Base-by-base conservation (phyloP, 352 stramenopile species). In the Globisporangium spinosum region DNA sequence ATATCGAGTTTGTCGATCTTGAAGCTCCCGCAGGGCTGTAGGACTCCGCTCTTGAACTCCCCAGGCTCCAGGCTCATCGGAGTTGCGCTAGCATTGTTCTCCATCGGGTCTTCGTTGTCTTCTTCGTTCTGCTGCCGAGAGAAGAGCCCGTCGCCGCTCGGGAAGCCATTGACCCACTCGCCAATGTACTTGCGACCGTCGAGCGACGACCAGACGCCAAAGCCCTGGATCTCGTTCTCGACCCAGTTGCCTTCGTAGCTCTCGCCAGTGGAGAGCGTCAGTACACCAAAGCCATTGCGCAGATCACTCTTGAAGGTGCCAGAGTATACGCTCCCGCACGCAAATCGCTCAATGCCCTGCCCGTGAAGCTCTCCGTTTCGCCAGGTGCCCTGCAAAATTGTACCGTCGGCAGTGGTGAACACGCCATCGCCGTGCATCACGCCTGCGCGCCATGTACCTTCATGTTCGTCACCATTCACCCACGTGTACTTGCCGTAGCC, bases 401-500 rank as follows among this genome's bases (percentile, higher is more conserved):
- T 76, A 0, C 79, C 77, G 0, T 62, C 70, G 3, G 67, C 38
- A 17, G 70, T 72, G 13, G 67, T 75, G 61, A 87, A 90, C 32
- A 90, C 56, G 3, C 85, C 87, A 49, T 77, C 79, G 17, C 87
- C 87, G 55, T 95, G 83, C 82, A 91, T 91, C 22, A 76, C 57
- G 4, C 82, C 84, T 55, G 68, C 63, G 1, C 62, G 47, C 86
- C 84, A 92, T 6, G 64, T 77, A 40, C 87, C 87, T 70, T 92
- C 78, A 58, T 93, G 77, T 7, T 71, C 70, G 59, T 91, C 84
- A 22, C 87, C 84, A 17, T 87, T 86, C n/a, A 73, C 75, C 87
- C 87, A 94, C 32, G 74, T 75, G 62, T 93, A 94, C 38, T 69
- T 81, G 51, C 84, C 87, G 62, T 83, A 91, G 3, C 87, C 87